Evolutionary conservation across 148 eudicot species (phyloP), one percentile per base, ranked within the genome.

Genomic region (Pouteria glomerata): DNA sequence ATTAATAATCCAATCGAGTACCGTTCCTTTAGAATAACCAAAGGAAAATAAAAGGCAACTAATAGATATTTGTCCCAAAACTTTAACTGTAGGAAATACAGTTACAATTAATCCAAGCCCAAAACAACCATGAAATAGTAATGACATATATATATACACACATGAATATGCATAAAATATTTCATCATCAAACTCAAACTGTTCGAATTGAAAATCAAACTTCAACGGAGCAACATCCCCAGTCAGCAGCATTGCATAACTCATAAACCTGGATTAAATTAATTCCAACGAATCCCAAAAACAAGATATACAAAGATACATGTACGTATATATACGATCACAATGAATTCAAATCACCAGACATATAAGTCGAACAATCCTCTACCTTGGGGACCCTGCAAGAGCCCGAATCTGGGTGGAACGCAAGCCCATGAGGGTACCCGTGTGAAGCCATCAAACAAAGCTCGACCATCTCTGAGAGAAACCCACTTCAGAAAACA

Each of bases 401-500:
- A 10, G 59, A 42, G 42, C 59, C 47, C 56, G 78, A 78, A 16
- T 85, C 82, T 14, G 74, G 86, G 62, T 65, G 68, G 10, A 81
- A 57, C 53, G 75, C 73, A 78, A 79, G 58, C 34, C 81, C 84
- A 57, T 69, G 82, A 56, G 82, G 82, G 69, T 68, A 83, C 4
- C 85, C 87, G 73, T 70, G 79, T 45, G 86, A 83, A 63, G 89
- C 76, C 84, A 80, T 81, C 79, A 76, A 56, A 70, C 75, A 82
- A 31, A 67, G 66, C 71, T 79, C 70, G 44, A 60, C 77, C 81
- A 78, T 81, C 55, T 64, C 67, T 47, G 56, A 73, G 83, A 84
- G 66, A 78, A 58, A 64, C 72, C 78, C 73, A 73, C 72, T 47
- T 77, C 77, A 72, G 82, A 75, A 78, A 75, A 16, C 47, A 60